A percentile compares a stretch with the other conserved stretches of the same genome.
Evolutionary conservation across 768 basidiomycete species (phyloP).

Genomic region (Termitomyces sp.): DNA sequence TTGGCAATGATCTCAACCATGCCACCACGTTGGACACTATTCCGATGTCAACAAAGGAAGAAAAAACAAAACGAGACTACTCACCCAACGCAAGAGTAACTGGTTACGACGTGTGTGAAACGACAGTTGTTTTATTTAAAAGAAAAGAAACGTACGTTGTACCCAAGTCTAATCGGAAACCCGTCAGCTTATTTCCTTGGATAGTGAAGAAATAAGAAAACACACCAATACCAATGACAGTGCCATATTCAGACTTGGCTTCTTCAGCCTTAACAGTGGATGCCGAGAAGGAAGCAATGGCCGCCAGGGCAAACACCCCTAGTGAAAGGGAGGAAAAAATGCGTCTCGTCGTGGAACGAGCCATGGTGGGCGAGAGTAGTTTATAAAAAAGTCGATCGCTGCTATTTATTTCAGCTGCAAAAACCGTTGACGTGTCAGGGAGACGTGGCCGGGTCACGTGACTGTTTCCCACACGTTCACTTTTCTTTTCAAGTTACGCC

Average conservation of each 20-base stretch:
- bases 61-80: constrained; percentile 20
- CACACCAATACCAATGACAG: constrained; percentile 89
- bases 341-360: constrained; percentile 48
- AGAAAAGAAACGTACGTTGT: constrained; percentile 56
- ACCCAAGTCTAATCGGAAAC: constrained; percentile 64
- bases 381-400: constrained; percentile 16
- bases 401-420: constrained; percentile 23
- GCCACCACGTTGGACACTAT: constrained; percentile 77
- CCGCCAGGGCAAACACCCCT: constrained; percentile 56
- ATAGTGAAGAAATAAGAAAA: constrained; percentile 4
- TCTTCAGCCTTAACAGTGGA: constrained; percentile 61
- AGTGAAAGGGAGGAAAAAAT: constrained; percentile 56
- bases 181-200: neutral
- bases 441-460: constrained; percentile 37
- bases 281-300: constrained; percentile 68
- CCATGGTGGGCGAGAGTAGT: constrained; percentile 30
- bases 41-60: neutral
- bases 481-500: neutral
- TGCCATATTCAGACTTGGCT: constrained; percentile 72
- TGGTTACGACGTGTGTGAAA: constrained; percentile 27
- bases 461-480: neutral
- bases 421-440: constrained; percentile 31
- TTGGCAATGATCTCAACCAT: constrained; percentile 89
- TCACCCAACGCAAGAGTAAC: constrained; percentile 95
- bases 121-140: neutral